Percentiles rank a stretch among this genome's conserved stretches.
phyloP scores from a whole-genome alignment of 176 grass and related monocot genomes.

The bread wheat (Triticum aestivum) region DNA sequence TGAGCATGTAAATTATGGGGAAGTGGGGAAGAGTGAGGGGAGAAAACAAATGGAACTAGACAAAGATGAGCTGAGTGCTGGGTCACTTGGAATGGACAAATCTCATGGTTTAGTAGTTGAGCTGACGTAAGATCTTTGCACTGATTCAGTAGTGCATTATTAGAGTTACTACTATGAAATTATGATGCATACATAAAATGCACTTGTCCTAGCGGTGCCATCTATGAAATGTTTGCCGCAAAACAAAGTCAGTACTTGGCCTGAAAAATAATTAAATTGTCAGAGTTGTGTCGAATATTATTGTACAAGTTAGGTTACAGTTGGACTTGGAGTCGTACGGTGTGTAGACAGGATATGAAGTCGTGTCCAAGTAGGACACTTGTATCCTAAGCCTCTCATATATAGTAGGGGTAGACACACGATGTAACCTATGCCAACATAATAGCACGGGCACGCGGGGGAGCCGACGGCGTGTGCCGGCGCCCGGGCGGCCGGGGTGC shows the following conservation, averaged over 20 bases:
- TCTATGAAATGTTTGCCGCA: slow-evolving; percentile 6
- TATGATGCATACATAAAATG: neutral
- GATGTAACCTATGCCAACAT: too few relatives aligned
- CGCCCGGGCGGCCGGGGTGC: too few relatives aligned
- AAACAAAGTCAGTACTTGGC: neutral
- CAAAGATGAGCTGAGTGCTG: neutral
- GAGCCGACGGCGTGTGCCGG: too few relatives aligned
- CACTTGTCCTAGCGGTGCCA: neutral
- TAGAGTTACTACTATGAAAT: neutral
- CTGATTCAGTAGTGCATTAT: neutral
- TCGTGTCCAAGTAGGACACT: too few relatives aligned
- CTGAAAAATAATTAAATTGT: neutral
- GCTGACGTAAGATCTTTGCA: neutral
- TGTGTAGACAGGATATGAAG: too few relatives aligned
- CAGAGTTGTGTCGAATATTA: too few relatives aligned
- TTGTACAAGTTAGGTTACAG: too few relatives aligned
- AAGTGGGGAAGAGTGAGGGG: neutral
- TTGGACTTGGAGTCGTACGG: too few relatives aligned
- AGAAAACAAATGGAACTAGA: neutral
- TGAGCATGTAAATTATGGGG: neutral
- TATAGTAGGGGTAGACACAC: too few relatives aligned
- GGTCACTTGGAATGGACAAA: neutral
- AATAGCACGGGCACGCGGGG: too few relatives aligned
- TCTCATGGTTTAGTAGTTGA: neutral
- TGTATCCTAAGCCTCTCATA: too few relatives aligned